Base-by-base conservation (phyloP, 2,329 filamentous ascomycete genomes). In the Leptodontidium sp. region DNA sequence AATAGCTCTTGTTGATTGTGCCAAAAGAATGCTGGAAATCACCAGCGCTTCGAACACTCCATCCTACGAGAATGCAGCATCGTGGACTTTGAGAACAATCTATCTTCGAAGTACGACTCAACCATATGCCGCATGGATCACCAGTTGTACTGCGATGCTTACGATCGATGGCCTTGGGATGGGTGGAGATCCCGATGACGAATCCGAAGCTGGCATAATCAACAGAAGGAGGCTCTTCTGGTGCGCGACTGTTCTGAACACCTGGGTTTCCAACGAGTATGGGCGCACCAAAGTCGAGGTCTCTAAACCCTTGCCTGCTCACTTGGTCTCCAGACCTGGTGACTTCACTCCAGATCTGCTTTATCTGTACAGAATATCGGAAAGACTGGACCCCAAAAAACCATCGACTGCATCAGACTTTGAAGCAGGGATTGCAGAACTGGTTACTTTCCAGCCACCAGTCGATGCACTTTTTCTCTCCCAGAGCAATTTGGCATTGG, bases 251-350 rank as follows among this genome's bases (percentile, higher is more conserved):
- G 50, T 65, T 8, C 24, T 65, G 15, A 65, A 65, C 26, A 65
- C 63, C 17, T 65, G 63, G 63, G 63, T 65, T 4, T 65, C 63
- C n/a, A 65, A 58, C 32, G 52, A 57, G 26, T 65, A 65, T 17
- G 63, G 63, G 9, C 52, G 63, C 15, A 58, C 63, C 3, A 65
- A 58, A 38, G 63, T 65, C 11, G 63, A 65, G 35, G 24, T 65
- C 21, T 47, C 38, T 4, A 65, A 65, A n/a, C 52, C 17, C 1
- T 21, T 65, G 24, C 52, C 50, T 4, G 24, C 52, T 49, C 63
- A 65, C 8, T 58, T 65, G 29, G 14, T 24, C 8, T 49, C 52
- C 7, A n/a, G 63, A 58, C 26, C 63, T 6, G 63, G 63, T n/a
- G 63, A 57, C 52, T 65, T 47, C n/a, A 65, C 63, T 4, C 50